Percentiles rank a stretch among this genome's conserved stretches.
phyloP scores from a whole-genome alignment of 768 basidiomycete species.

The Lyophyllum decastes region DNA sequence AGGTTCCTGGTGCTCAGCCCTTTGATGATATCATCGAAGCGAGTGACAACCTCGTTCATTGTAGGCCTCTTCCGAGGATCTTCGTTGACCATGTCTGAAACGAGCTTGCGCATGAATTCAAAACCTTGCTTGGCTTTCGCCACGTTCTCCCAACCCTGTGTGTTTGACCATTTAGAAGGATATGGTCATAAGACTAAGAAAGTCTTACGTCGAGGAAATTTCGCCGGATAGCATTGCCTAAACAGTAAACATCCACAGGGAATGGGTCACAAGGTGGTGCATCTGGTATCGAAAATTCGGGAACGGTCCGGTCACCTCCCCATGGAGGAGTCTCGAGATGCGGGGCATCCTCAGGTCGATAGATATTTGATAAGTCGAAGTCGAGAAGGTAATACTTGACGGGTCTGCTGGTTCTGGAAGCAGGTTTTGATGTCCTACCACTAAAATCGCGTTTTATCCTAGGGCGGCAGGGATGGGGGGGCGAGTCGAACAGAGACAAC shows the following conservation, averaged over 20 bases:
- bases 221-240: neutral
- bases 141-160: neutral
- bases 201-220: conserved; percentile 1
- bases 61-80: conserved; percentile 35
- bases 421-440: neutral
- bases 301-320: conserved; percentile 8
- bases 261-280: conserved; percentile 8
- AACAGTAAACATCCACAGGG: conserved; percentile 9
- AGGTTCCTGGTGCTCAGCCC: conserved; percentile 29
- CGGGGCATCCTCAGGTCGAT: neutral
- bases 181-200: too few relatives aligned
- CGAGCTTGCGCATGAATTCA: conserved; percentile 29
- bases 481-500: neutral
- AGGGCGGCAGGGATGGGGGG: conserved; percentile 9
- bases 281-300: conserved; percentile 1
- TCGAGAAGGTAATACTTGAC: conserved; percentile 21
- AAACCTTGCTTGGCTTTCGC: conserved; percentile 19
- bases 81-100: conserved; percentile 34
- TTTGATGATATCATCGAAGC: conserved; percentile 27
- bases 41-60: conserved; percentile 35
- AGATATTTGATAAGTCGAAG: neutral
- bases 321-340: conserved; percentile 1
- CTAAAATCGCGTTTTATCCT: conserved; percentile 8
- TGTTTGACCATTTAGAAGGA: neutral
- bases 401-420: conserved; percentile 14